phyloP scores from a whole-genome alignment of 352 stramenopile species.

The Elongisporangium senticosum region DNA sequence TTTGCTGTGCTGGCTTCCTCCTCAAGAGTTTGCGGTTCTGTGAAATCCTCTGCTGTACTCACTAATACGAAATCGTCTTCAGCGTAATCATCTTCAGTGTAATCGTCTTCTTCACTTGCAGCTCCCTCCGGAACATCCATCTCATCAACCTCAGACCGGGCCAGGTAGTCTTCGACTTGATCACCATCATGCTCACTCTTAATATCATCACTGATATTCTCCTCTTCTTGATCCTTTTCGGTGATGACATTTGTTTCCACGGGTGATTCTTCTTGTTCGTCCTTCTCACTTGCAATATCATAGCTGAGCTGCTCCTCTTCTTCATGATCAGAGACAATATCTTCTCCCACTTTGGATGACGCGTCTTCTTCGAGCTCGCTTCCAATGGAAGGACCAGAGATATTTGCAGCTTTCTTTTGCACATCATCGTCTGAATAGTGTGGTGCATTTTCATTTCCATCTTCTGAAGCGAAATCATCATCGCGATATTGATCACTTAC shows the following conservation, averaged over 20 bases:
- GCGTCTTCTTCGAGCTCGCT: neutral
- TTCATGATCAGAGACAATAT: constrained; percentile 1
- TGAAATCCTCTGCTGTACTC: neutral
- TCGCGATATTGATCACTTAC: constrained; percentile 6
- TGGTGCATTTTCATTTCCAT: neutral
- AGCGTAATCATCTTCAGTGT: neutral
- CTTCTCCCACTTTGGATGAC: constrained; percentile 7
- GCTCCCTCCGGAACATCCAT: constrained; percentile 6
- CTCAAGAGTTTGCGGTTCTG: neutral
- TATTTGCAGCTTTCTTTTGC: neutral
- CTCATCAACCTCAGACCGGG: neutral
- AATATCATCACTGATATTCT: neutral
- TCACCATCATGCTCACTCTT: constrained; percentile 6
- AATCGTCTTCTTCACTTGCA: neutral
- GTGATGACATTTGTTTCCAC: neutral
- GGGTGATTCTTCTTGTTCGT: neutral
- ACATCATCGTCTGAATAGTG: neutral
- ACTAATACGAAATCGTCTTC: neutral
- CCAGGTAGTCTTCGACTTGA: neutral
- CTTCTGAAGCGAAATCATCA: constrained; percentile 14
- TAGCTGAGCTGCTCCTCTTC: constrained; percentile 2
- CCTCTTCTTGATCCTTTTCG: constrained; percentile 7
- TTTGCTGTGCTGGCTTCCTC: neutral
- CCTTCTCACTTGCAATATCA: constrained; percentile 4
- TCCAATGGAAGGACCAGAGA: neutral